These are phyloP conservation scores for Dendrobium nobile DNA, from an alignment of 106 monocot genomes.

Conservation along the genomic window DNA sequence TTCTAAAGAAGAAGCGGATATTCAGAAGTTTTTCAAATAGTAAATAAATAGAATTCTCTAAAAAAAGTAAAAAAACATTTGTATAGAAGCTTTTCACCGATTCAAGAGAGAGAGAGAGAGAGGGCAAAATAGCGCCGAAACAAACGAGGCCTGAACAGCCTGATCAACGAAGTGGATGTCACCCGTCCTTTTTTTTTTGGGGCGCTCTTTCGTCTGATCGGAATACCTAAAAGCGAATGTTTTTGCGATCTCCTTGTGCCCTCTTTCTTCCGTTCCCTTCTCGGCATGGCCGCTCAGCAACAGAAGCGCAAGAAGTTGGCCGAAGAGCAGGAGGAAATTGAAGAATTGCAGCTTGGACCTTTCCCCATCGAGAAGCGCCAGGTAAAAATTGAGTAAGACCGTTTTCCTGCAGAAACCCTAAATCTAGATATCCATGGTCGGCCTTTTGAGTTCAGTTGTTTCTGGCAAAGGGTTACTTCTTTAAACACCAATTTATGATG, in stretches of 20 bases:
- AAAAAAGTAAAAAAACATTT: too few species aligned
- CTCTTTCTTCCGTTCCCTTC: neutral
- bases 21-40: too few species aligned
- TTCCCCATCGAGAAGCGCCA: constrained; percentile 51
- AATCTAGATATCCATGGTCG: neutral
- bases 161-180: too few species aligned
- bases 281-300: constrained; percentile 26
- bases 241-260: neutral
- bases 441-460: neutral
- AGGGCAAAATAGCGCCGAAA: too few species aligned
- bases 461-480: neutral
- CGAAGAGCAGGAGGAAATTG: constrained; percentile 24
- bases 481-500: neutral
- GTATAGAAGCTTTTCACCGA: too few species aligned
- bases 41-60: too few species aligned
- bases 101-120: too few species aligned
- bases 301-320: constrained; percentile 20
- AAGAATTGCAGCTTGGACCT: constrained; percentile 43
- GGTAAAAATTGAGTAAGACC: constrained; percentile 8
- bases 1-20: too few species aligned
- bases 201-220: neutral
- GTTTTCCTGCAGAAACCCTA: neutral
- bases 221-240: neutral
- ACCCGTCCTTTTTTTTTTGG: neutral
- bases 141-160: too few species aligned